Evolutionary conservation across 2,329 filamentous ascomycete genomes (phyloP).

Genomic region (Cytospora leucostoma): DNA sequence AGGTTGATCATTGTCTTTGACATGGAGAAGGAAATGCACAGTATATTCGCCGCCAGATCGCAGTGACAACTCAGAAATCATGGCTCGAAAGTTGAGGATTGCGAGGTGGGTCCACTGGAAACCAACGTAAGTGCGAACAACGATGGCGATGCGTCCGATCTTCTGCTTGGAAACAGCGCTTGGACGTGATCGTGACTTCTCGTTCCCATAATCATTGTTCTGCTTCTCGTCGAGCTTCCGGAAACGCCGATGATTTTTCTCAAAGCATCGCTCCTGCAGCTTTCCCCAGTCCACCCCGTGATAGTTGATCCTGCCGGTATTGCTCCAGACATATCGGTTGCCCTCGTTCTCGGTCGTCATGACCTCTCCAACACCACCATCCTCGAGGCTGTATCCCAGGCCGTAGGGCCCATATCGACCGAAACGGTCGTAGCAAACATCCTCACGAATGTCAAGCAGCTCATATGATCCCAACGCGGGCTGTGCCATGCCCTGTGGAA

Average conservation of each 20-base stretch:
- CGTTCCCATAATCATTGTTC: slow-evolving; percentile 27
- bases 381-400: slow-evolving; percentile 73
- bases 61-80: slow-evolving; percentile 77
- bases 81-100: slow-evolving; percentile 76
- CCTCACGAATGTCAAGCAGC: slow-evolving; percentile 70
- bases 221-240: slow-evolving; percentile 41
- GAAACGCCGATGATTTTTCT: slow-evolving; percentile 66
- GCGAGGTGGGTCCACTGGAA: slow-evolving; percentile 78
- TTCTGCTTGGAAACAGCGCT: slow-evolving; percentile 36
- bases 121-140: slow-evolving; percentile 79
- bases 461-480: slow-evolving; percentile 76
- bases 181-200: slow-evolving; percentile 17
- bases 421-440: slow-evolving; percentile 87
- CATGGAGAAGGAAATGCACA: slow-evolving; percentile 82
- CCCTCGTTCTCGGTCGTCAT: slow-evolving; percentile 72
- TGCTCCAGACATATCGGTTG: slow-evolving; percentile 59
- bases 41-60: slow-evolving; percentile 79
- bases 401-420: slow-evolving; percentile 84
- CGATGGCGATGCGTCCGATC: slow-evolving; percentile 67
- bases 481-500: slow-evolving; percentile 76
- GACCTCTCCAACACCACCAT: slow-evolving; percentile 72
- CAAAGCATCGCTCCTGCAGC: slow-evolving; percentile 55
- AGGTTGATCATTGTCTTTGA: slow-evolving; percentile 75
- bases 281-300: slow-evolving; percentile 55
- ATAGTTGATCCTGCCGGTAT: slow-evolving; percentile 59